phyloP scores from a whole-genome alignment of 192 early-diverging fungal species.

The Podila verticillata region DNA sequence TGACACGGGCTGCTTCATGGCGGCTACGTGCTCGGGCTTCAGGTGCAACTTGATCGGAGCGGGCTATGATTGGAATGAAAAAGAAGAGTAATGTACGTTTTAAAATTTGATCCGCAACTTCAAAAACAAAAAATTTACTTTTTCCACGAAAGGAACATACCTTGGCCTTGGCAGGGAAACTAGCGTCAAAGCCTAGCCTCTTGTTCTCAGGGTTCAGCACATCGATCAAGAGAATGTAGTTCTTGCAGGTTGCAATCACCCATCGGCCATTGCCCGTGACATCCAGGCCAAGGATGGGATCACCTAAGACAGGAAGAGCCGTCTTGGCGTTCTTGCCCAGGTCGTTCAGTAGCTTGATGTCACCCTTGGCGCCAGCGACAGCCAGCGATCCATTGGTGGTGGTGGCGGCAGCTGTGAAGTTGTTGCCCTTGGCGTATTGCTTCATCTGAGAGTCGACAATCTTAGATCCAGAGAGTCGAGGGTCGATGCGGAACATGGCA shows the following conservation, averaged over 20 bases:
- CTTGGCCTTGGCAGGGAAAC: constrained; percentile 72
- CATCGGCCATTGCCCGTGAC: constrained; percentile 87
- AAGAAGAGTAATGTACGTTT: neutral
- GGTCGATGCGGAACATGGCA: constrained; percentile 89
- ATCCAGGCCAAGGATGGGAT: constrained; percentile 90
- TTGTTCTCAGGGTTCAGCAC: constrained; percentile 60
- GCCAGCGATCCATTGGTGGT: constrained; percentile 84
- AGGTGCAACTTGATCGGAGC: constrained; percentile 80
- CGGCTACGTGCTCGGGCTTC: constrained; percentile 88
- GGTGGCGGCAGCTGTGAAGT: constrained; percentile 79
- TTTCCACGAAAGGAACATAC: no score
- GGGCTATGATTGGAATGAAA: constrained; percentile 42
- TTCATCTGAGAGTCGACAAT: constrained; percentile 76
- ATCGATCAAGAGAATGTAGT: constrained; percentile 86
- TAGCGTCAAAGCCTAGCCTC: constrained; percentile 75
- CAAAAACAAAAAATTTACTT: no score
- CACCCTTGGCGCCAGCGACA: constrained; percentile 85
- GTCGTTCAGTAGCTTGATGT: constrained; percentile 86
- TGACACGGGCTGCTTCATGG: constrained; percentile 67
- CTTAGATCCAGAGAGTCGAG: constrained; percentile 78
- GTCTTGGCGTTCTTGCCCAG: constrained; percentile 88
- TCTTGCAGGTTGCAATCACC: constrained; percentile 89
- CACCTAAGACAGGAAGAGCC: constrained; percentile 84
- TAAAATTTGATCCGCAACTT: no score
- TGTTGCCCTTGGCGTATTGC: constrained; percentile 73